phyloP scores from a whole-genome alignment of 2,329 filamentous ascomycete genomes.

The Ophiocordyceps camponoti-saundersi region DNA sequence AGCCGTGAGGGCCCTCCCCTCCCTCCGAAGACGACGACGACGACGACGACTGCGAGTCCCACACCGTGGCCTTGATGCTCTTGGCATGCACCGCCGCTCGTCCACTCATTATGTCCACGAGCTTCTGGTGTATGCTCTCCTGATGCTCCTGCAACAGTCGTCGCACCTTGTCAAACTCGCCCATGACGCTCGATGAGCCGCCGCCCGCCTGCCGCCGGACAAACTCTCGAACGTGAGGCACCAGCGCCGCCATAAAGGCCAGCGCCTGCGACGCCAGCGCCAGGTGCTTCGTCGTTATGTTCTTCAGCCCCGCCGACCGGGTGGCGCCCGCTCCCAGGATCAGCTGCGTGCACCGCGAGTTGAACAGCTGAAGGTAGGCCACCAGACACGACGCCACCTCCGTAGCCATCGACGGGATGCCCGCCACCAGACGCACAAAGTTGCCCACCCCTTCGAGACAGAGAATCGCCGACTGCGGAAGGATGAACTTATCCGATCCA shows the following conservation, averaged over 20 bases:
- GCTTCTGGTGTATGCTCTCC: constrained; percentile 76
- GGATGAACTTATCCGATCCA: constrained; percentile 69
- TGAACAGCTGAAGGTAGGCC: constrained; percentile 83
- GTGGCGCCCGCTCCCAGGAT: constrained; percentile 92
- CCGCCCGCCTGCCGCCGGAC: constrained; percentile 56
- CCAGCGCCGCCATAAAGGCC: constrained; percentile 70
- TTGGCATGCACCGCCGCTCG: constrained; percentile 59
- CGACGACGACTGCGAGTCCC: constrained; percentile 37
- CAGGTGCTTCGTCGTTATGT: constrained; percentile 91
- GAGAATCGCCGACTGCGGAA: constrained; percentile 67
- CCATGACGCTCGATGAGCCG: constrained; percentile 43
- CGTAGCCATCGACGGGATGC: constrained; percentile 75
- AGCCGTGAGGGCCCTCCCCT: constrained; percentile 34
- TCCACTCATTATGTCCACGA: constrained; percentile 81
- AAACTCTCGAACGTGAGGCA: constrained; percentile 85
- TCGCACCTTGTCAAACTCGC: constrained; percentile 78
- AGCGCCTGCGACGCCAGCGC: constrained; percentile 81
- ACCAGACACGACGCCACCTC: constrained; percentile 68
- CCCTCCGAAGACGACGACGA: no score
- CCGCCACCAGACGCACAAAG: constrained; percentile 67
- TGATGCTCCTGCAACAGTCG: constrained; percentile 79
- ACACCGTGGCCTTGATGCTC: constrained; percentile 57
- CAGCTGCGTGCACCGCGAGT: constrained; percentile 88
- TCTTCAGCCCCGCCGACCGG: constrained; percentile 73
- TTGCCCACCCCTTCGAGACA: constrained; percentile 69